Evolutionary conservation across 75 land plant genomes (phyloP).

Genomic region (Pseudotsuga menziesii): DNA sequence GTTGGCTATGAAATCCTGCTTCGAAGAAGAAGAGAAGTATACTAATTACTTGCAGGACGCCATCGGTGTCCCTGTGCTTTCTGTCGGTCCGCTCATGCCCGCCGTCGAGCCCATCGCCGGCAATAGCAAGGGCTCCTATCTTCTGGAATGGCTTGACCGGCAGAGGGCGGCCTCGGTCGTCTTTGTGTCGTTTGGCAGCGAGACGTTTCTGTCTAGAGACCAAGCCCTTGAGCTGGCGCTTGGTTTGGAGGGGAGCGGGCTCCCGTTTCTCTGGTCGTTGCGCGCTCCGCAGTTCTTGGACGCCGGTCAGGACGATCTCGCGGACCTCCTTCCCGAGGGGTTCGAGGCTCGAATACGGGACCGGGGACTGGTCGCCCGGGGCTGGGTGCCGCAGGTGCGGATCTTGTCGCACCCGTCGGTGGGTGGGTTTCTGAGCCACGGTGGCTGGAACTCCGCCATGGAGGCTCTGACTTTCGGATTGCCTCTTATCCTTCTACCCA

Average conservation of each 20-base stretch:
- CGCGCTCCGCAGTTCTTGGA: slow-evolving; percentile 12
- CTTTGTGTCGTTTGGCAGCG: slow-evolving; percentile 54
- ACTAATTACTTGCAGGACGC: slow-evolving; percentile 9
- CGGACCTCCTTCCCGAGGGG: neutral
- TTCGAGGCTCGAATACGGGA: slow-evolving; percentile 1
- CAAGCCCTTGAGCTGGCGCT: slow-evolving; percentile 32
- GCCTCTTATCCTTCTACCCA: slow-evolving; percentile 20
- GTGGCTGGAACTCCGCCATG: slow-evolving; percentile 24
- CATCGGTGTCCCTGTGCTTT: slow-evolving; percentile 20
- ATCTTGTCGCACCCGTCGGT: slow-evolving; percentile 13
- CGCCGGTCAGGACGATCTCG: neutral
- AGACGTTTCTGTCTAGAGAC: slow-evolving; percentile 17
- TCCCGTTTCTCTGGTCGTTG: slow-evolving; percentile 41
- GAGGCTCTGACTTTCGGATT: slow-evolving; percentile 17
- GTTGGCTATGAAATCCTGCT: neutral
- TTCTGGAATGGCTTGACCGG: slow-evolving; percentile 23
- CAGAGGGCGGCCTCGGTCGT: slow-evolving; percentile 27
- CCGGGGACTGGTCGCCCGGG: slow-evolving; percentile 5
- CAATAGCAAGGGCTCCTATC: slow-evolving; percentile 7
- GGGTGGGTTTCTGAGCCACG: slow-evolving; percentile 25
- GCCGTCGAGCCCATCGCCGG: neutral
- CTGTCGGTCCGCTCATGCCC: slow-evolving; percentile 28
- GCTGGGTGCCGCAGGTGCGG: slow-evolving; percentile 15
- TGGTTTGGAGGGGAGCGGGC: slow-evolving; percentile 40
- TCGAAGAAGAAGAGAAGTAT: neutral